These are phyloP conservation scores for Phytophthora pistaciae DNA, from an alignment of 352 stramenopile genomes.

Conservation along the genomic window DNA sequence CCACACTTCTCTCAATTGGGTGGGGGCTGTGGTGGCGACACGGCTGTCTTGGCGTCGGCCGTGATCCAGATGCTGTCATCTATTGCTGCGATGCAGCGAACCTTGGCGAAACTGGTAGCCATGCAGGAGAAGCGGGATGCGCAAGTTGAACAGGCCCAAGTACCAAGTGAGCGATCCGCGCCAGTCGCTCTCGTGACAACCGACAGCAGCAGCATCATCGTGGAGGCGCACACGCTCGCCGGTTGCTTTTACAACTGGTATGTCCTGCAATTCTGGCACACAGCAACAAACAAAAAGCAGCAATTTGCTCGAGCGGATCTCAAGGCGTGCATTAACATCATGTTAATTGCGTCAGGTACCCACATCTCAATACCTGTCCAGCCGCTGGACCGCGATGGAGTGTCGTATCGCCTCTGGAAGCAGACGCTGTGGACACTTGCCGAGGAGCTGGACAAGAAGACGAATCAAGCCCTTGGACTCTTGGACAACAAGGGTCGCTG, in stretches of 20 bases:
- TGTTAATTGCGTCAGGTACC: background rate
- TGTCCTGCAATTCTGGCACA: background rate
- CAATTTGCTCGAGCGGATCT: background rate
- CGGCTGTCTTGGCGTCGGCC: background rate
- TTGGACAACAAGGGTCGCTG: background rate
- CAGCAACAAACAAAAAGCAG: background rate
- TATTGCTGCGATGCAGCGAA: background rate
- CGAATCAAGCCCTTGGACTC: background rate
- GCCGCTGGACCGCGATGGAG: background rate
- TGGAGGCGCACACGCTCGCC: background rate
- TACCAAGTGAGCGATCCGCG: background rate
- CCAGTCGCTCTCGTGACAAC: background rate
- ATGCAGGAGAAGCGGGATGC: background rate
- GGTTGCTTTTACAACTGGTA: constrained; percentile 1
- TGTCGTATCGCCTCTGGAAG: background rate
- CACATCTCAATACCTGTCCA: background rate
- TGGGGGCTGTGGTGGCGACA: background rate
- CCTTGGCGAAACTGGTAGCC: background rate
- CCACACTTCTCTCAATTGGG: background rate
- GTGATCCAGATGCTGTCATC: background rate
- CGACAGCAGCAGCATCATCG: background rate
- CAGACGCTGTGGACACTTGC: background rate
- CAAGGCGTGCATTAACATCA: background rate
- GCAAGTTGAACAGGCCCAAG: background rate
- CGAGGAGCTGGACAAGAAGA: background rate